Base-by-base conservation (phyloP, 2,329 filamentous ascomycete genomes). In the Fusarium burgessii region DNA sequence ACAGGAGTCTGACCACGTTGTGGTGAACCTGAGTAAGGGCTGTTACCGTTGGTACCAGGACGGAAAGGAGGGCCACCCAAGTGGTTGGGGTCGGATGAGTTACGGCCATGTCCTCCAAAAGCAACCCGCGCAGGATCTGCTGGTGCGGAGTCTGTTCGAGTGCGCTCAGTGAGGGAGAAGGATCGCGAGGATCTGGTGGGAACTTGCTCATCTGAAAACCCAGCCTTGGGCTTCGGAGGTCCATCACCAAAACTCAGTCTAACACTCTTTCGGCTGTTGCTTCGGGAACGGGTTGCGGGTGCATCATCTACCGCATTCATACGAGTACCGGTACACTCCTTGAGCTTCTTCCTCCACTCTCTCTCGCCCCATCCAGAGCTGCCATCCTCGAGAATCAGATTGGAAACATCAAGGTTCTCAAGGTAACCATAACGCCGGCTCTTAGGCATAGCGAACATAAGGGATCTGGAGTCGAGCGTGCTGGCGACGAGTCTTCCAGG, bases 391-490 rank as follows among this genome's bases (percentile, higher is more conserved):
- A 92, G 87, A 67, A 99, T 94, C 43, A 98, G 83, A 57, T 88
- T 87, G 7, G 91, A 90, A 18, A 98, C 93, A 78, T 99, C 96
- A 60, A 95, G 82, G 38, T 94, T 90, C 77, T 98, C 96, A 29
- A 99, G 83, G 77, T 98, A 98, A 1, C 95, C 95, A 76, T 97
- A 97, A 71, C 93, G 89, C 57, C 91, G 90, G 74, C 96, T 90
- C 74, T 93, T 93, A 1, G 96, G 95, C 91, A 99, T 97, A 9
- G 95, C 96, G 80, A 98, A 99, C 96, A 99, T 99, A 71, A 99
- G 86, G 61, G 96, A 97, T 47, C 94, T 90, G 7, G 93, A 86
- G 80, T 98, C 95, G 46, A 95, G 88, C 1, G 93, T 91, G 77
- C 97, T 97, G 5, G 96, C 94, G 36, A 97, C 91, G 46, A 99